Evolutionary conservation across 225 moss, liverwort and hornwort species (phyloP).

Genomic region (Physcomitrium patens): DNA sequence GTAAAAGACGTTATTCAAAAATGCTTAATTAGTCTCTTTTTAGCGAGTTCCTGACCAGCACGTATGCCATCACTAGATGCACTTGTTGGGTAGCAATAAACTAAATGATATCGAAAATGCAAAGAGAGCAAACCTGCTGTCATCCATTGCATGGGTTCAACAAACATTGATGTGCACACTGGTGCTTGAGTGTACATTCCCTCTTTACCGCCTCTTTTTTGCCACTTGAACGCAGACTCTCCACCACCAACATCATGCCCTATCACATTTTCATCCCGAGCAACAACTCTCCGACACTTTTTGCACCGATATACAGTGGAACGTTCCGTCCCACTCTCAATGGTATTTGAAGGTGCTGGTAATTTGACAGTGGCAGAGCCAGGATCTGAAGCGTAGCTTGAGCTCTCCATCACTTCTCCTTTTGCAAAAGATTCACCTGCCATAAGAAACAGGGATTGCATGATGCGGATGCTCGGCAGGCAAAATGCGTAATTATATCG

Average conservation of each 20-base stretch:
- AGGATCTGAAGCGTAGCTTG: slow-evolving; percentile 85
- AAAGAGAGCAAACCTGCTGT: slow-evolving; percentile 61
- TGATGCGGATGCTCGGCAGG: slow-evolving; percentile 16
- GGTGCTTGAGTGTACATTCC: slow-evolving; percentile 66
- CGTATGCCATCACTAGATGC: background rate
- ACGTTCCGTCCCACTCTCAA: slow-evolving; percentile 38
- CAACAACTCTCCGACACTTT: slow-evolving; percentile 87
- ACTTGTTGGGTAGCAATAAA: background rate
- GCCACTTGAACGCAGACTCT: slow-evolving; percentile 74
- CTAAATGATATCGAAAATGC: background rate
- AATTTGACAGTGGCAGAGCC: slow-evolving; percentile 45
- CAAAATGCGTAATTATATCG: background rate
- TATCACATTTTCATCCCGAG: slow-evolving; percentile 81
- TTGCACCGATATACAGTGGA: slow-evolving; percentile 79
- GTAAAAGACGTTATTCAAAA: background rate
- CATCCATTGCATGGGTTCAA: slow-evolving; percentile 99
- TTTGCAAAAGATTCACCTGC: slow-evolving; percentile 78
- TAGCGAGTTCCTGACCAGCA: background rate
- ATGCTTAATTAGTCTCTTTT: background rate
- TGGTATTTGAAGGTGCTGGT: slow-evolving; percentile 37
- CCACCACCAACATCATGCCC: slow-evolving; percentile 71
- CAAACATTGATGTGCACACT: slow-evolving; percentile 89
- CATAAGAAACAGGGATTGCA: background rate
- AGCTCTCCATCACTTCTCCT: slow-evolving; percentile 78
- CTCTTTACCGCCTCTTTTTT: slow-evolving; percentile 63